Evolutionary conservation across 371 early-diverging fungal species (phyloP), one percentile per base, ranked within the genome.

Genomic region (Mortierella sp.): DNA sequence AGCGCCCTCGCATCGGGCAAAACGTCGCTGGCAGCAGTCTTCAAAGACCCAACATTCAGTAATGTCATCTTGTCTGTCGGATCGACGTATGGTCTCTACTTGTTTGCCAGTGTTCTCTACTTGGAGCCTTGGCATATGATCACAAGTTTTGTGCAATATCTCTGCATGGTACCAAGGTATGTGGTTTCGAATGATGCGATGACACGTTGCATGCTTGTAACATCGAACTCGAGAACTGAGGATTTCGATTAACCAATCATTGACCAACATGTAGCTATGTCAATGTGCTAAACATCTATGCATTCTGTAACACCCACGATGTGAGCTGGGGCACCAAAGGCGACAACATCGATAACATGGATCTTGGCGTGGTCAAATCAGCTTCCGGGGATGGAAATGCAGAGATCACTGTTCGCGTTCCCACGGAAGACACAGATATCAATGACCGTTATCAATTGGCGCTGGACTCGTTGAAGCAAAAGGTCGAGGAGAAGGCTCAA

Each of bases 291-390:
- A 88, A 85, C 58, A 84, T 88, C 27, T 90, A 90, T 51, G 89
- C 91, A 2, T 89, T 88, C 74, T 89, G 89, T 72, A 90, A 90
- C 65, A 87, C 84, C 1, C 88, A 87, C 67, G 90, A 90, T 72
- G 87, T 90, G 22, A 79, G 93, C 3, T 96, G 97, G 97, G 97
- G 97, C 46, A 96, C 97, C 28, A 96, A 96, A 83, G 96, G 96
- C 65, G 95, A 91, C 65, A 90, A 84, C 58, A 76, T 70, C 41
- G 79, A 84, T 16, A 72, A 79, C 24, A 84, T 81, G 21, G 86
- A 88, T 79, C 80, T 90, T 45, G 91, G 91, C 59, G 84, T 85
- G 2, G 91, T 88, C 67, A 86, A 86, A 72, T 62, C 82, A 57
- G 82, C n/a, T n/a, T n/a, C 69, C 10, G 65, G 62, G 0, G 68